Conservation (phyloP, 1,284 basidiomycete species). For the Rhodotorula sp. region DNA sequence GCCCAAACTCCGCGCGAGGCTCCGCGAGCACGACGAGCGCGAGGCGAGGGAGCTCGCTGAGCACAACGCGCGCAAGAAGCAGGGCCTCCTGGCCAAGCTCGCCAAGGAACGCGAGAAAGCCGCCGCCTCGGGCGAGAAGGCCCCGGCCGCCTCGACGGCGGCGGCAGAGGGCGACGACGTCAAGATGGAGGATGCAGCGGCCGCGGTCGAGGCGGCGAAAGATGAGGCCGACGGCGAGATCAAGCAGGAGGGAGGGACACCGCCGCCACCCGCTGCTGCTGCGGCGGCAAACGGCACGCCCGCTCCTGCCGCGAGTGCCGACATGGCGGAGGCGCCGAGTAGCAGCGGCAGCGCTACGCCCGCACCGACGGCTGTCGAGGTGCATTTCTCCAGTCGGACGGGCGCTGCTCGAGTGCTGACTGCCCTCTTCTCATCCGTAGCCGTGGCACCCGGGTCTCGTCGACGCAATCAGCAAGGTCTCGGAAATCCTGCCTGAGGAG, state of each 20-base stretch:
- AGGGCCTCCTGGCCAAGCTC: constrained; percentile 56
- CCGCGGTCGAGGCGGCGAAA: constrained; percentile 48
- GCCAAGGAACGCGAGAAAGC: constrained; percentile 30
- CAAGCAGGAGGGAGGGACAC: constrained; percentile 16
- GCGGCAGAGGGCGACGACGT: constrained; percentile 42
- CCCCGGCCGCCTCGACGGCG: background rate
- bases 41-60: constrained; percentile 24
- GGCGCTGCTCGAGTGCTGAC: too few relatives aligned
- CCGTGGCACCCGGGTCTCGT: constrained; percentile 74
- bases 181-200: constrained; percentile 9
- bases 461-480: constrained; percentile 68
- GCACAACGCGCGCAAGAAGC: constrained; percentile 19
- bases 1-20: constrained; percentile 68
- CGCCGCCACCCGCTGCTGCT: constrained; percentile 8
- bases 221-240: constrained; percentile 29
- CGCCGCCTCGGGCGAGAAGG: background rate
- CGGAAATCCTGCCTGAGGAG: constrained; percentile 65
- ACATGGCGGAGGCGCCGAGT: background rate
- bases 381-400: background rate
- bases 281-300: background rate
- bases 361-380: background rate
- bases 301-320: background rate
- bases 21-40: constrained; percentile 48
- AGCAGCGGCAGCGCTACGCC: constrained; percentile 3
- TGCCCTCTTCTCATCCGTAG: constrained; percentile 3